Evolutionary conservation across 1,284 basidiomycete species (phyloP).

Genomic region (Malassezia cuniculi): DNA sequence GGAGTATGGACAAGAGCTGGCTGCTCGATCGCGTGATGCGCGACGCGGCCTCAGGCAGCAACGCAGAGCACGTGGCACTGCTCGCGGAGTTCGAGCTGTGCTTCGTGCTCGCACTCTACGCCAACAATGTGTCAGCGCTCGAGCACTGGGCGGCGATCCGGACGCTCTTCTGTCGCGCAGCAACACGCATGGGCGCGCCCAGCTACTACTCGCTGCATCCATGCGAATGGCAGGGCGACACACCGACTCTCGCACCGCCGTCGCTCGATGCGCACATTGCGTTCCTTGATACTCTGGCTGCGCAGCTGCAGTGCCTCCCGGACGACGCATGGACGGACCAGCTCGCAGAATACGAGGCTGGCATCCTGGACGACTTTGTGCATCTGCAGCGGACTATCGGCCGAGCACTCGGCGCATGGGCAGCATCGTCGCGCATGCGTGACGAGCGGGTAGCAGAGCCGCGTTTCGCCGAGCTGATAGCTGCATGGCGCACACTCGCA

Average conservation of each 20-base stretch:
- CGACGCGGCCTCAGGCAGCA: constrained; percentile 8
- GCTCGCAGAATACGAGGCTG: constrained; percentile 1
- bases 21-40: constrained; percentile 21
- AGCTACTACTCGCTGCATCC: constrained; percentile 17
- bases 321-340: constrained; percentile 3
- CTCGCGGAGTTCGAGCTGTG: constrained; percentile 22
- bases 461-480: no score
- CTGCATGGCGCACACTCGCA: constrained; percentile 7
- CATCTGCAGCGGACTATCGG: constrained; percentile 8
- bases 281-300: constrained; percentile 1
- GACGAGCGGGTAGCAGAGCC: no score
- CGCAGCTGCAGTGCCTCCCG: constrained; percentile 6
- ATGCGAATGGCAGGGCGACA: constrained; percentile 8
- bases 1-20: constrained; percentile 41
- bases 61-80: constrained; percentile 1
- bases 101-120: constrained; percentile 19
- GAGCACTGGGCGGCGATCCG: constrained; percentile 22
- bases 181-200: constrained; percentile 18
- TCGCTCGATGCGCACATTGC: constrained; percentile 12
- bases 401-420: constrained; percentile 8
- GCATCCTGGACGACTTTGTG: constrained; percentile 6
- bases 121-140: constrained; percentile 18
- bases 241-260: background rate
- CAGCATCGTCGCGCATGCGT: no score
- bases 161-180: constrained; percentile 20